These are phyloP conservation scores for Linderina pennispora DNA, from an alignment of 192 early-diverging fungal species.

Conservation along the genomic window DNA sequence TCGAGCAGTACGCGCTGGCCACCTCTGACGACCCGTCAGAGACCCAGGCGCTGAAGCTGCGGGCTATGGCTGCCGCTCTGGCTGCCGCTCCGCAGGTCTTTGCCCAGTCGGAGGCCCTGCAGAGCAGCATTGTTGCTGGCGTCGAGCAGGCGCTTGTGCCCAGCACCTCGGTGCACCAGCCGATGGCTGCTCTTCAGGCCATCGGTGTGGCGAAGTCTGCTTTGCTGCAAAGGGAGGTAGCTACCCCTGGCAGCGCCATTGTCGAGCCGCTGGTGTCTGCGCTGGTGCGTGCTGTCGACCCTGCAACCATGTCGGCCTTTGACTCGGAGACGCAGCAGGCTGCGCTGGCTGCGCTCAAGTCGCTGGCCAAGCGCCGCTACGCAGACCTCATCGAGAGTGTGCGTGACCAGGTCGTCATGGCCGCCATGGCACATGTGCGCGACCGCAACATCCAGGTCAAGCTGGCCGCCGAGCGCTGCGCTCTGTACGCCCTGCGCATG, in stretches of 20 bases:
- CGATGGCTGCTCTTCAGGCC: constrained; percentile 19
- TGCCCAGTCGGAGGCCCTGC: constrained; percentile 55
- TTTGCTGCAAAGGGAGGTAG: constrained; percentile 7
- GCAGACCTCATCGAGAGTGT: constrained; percentile 43
- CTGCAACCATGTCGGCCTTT: constrained; percentile 9
- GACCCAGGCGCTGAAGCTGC: constrained; percentile 63
- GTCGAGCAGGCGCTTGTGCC: constrained; percentile 55
- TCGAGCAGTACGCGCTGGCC: constrained; percentile 16
- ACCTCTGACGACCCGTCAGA: constrained; percentile 4
- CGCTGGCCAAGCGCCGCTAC: constrained; percentile 48
- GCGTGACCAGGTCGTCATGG: constrained; percentile 52
- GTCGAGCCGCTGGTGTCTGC: constrained; percentile 3
- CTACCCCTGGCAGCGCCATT: not conserved
- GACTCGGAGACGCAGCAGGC: constrained; percentile 46
- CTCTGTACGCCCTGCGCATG: constrained; percentile 66
- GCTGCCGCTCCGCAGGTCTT: constrained; percentile 47
- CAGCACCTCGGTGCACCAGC: constrained; percentile 23
- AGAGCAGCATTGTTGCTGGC: constrained; percentile 52
- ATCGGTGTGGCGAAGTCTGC: constrained; percentile 20
- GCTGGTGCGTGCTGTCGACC: constrained; percentile 20
- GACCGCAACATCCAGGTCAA: constrained; percentile 81
- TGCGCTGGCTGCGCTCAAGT: constrained; percentile 51
- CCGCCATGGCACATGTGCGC: constrained; percentile 65
- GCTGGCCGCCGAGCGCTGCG: constrained; percentile 74
- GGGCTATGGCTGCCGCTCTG: constrained; percentile 67